A percentile compares a stretch with the other conserved stretches of the same genome.
Conservation (phyloP, 2,329 filamentous ascomycete species). For the Epichloe coenophiala region DNA sequence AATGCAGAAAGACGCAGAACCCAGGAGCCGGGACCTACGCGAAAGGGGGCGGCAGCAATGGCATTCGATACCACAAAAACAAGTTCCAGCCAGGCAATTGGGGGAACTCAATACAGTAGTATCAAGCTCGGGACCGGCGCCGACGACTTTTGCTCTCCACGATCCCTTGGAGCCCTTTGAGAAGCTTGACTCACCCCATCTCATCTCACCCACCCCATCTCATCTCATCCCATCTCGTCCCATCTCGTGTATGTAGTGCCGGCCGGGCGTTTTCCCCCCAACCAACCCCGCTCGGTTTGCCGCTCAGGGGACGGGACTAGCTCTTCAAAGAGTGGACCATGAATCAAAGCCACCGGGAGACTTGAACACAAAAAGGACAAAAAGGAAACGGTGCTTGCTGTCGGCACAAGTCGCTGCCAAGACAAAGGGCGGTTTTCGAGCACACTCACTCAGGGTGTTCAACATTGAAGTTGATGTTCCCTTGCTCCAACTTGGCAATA, state of each 20-base stretch:
- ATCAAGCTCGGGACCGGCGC: background rate
- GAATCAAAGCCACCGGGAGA: constrained; percentile 4
- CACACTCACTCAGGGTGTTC: background rate
- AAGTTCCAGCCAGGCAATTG: background rate
- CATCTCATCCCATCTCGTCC: too few species aligned
- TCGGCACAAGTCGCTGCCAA: background rate
- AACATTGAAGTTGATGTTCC: background rate
- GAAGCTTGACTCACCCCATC: too few species aligned
- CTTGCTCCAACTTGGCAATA: background rate
- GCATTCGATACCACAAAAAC: background rate
- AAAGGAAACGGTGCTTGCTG: background rate
- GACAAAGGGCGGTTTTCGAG: background rate
- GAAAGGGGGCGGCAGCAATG: background rate
- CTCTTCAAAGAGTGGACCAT: constrained; percentile 1
- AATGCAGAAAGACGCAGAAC: background rate
- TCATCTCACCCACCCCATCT: too few species aligned
- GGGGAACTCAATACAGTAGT: too few species aligned
- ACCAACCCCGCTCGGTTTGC: too few species aligned
- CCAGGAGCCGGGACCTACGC: background rate
- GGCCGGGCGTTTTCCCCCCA: background rate
- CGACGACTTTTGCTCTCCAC: background rate
- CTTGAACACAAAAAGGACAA: background rate
- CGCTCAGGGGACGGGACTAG: background rate
- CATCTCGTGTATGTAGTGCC: too few species aligned
- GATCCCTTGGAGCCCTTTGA: background rate